These are phyloP conservation scores for Trifolium pratense DNA, from an alignment of 306 rosid genomes.

Conservation along the genomic window DNA sequence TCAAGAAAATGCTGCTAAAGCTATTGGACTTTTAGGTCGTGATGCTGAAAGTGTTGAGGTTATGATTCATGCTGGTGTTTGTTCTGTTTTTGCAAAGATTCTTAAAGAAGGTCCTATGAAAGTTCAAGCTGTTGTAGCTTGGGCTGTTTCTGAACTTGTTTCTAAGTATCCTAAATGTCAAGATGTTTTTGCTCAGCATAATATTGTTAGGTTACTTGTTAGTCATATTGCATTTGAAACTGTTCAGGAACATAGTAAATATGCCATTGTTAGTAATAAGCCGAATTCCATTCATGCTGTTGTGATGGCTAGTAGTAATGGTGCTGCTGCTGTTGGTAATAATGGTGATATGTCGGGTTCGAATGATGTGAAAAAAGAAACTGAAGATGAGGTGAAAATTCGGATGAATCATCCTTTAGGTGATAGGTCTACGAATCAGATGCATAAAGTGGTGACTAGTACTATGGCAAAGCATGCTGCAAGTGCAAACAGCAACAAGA, in stretches of 20 bases:
- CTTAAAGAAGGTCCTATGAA: constrained; percentile 91
- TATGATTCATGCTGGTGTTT: constrained; percentile 71
- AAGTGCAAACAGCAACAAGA: not conserved
- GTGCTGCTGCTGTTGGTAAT: not conserved
- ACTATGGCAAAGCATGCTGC: constrained; percentile 65
- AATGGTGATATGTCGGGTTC: not conserved
- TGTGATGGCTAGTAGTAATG: constrained; percentile 59
- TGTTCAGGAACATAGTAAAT: constrained; percentile 87
- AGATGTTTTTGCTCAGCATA: constrained; percentile 84
- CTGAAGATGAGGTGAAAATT: constrained; percentile 37
- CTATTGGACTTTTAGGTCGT: constrained; percentile 72
- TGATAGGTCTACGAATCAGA: constrained; percentile 43
- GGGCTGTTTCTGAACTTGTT: constrained; percentile 81
- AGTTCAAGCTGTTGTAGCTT: constrained; percentile 72
- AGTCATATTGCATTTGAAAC: constrained; percentile 93
- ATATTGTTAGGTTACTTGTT: constrained; percentile 76
- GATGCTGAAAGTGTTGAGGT: constrained; percentile 74
- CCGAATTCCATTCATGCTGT: constrained; percentile 80
- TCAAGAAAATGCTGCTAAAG: constrained; percentile 77
- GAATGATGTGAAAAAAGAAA: constrained; percentile 22
- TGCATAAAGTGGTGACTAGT: constrained; percentile 68
- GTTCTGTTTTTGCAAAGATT: constrained; percentile 66
- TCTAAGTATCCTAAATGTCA: constrained; percentile 74
- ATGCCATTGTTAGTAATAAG: constrained; percentile 60
- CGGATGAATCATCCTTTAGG: constrained; percentile 69